phyloP scores from a whole-genome alignment of 2,329 filamentous ascomycete genomes.

The Colletotrichum truncatum region DNA sequence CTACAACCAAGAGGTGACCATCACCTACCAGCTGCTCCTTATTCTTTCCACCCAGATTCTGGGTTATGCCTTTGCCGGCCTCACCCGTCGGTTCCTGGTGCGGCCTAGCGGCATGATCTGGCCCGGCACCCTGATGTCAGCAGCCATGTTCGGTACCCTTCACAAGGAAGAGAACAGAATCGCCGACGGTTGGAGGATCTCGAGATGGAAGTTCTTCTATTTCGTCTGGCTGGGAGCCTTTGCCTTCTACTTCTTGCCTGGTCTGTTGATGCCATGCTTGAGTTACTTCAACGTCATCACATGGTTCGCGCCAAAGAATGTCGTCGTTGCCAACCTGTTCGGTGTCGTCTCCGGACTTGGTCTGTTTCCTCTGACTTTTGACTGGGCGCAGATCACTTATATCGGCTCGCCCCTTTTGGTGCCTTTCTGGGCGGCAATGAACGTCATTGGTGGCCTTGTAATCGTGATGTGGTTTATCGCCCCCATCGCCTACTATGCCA shows the following conservation, averaged over 20 bases:
- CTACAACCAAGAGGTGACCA: slow-evolving; percentile 82
- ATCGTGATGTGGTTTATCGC: slow-evolving; percentile 88
- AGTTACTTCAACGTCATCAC: slow-evolving; percentile 91
- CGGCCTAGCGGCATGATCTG: slow-evolving; percentile 91
- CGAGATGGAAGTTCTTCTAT: slow-evolving; percentile 86
- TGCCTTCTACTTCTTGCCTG: slow-evolving; percentile 85
- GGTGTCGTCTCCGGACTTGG: slow-evolving; percentile 87
- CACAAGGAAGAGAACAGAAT: slow-evolving; percentile 86
- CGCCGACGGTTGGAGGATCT: slow-evolving; percentile 84
- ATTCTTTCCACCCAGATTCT: slow-evolving; percentile 88
- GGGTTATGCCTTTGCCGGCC: slow-evolving; percentile 85
- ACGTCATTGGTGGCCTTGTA: slow-evolving; percentile 82
- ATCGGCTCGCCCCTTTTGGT: slow-evolving; percentile 87
- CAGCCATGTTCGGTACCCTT: slow-evolving; percentile 87
- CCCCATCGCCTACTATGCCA: slow-evolving; percentile 82
- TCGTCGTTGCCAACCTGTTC: slow-evolving; percentile 88
- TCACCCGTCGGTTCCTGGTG: slow-evolving; percentile 83
- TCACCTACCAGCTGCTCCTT: slow-evolving; percentile 82
- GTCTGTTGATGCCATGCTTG: slow-evolving; percentile 82
- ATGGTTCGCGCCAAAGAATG: slow-evolving; percentile 87
- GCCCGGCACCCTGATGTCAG: slow-evolving; percentile 88
- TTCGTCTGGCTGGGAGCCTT: slow-evolving; percentile 77
- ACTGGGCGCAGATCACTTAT: slow-evolving; percentile 91
- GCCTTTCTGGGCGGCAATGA: slow-evolving; percentile 87
- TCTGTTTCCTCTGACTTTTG: slow-evolving; percentile 86